Conservation (phyloP, 2,329 filamentous ascomycete genomes). For the Botrytis byssoidea region DNA sequence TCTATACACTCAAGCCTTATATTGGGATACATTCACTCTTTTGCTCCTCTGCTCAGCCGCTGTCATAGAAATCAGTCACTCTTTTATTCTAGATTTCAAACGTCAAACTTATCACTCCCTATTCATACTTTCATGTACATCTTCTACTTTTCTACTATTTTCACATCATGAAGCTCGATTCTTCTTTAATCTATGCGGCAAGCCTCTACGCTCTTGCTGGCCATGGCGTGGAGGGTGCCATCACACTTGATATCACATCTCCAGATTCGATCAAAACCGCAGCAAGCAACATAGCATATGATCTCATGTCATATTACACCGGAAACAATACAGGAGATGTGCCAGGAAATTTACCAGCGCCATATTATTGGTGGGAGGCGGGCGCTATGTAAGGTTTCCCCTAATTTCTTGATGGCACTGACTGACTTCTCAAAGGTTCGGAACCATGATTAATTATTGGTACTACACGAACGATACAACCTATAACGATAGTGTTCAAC, state of each 20-base stretch:
- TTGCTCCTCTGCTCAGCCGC: conserved; percentile 2
- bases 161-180: conserved; percentile 15
- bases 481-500: conserved; percentile 54
- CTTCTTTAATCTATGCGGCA: conserved; percentile 13
- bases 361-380: conserved; percentile 36
- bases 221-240: conserved; percentile 18
- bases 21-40: conserved; percentile 13
- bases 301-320: conserved; percentile 52
- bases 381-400: conserved; percentile 52
- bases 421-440: conserved; percentile 40
- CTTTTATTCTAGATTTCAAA: conserved; percentile 11
- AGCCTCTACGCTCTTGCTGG: conserved; percentile 12
- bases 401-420: background rate
- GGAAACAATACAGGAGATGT: conserved; percentile 47
- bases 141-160: background rate
- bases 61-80: conserved; percentile 14
- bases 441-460: conserved; percentile 75
- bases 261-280: conserved; percentile 36
- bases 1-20: background rate
- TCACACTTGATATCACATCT: conserved; percentile 17
- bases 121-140: conserved; percentile 3
- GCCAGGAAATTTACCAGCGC: conserved; percentile 47
- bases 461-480: conserved; percentile 70
- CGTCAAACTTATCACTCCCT: background rate
- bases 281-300: conserved; percentile 42